These are phyloP conservation scores for Excoecaria cochinchinensis DNA, from an alignment of 345 rosid genomes.

Conservation along the genomic window DNA sequence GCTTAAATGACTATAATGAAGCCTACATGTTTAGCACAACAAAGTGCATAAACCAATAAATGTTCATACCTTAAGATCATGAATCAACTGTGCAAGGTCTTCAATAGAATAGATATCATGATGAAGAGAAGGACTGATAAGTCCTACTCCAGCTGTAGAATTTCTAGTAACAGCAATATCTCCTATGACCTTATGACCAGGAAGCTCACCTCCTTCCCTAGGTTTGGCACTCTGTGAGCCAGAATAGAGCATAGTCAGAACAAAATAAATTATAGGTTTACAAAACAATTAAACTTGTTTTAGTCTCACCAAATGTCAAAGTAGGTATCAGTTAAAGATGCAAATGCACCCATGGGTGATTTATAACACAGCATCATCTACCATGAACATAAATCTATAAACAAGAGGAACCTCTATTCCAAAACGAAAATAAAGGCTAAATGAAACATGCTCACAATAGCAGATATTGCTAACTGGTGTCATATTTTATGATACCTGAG, in stretches of 20 bases:
- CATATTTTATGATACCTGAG: conserved; percentile 67
- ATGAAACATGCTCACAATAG: conserved; percentile 24
- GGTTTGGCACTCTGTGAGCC: conserved; percentile 92
- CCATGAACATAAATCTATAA: conserved; percentile 55
- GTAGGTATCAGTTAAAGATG: too few species aligned
- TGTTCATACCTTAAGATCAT: conserved; percentile 85
- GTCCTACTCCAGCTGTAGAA: conserved; percentile 98
- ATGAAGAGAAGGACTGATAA: conserved; percentile 99
- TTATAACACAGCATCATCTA: conserved; percentile 57
- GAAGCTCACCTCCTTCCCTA: conserved; percentile 99
- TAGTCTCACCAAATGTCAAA: conserved; percentile 50
- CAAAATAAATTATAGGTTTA: conserved; percentile 14
- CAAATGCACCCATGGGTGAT: conserved; percentile 45
- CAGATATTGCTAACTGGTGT: neutral
- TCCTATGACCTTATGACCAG: conserved; percentile 98
- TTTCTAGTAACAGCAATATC: conserved; percentile 96
- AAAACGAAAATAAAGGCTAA: conserved; percentile 38
- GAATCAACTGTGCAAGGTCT: conserved; percentile 97
- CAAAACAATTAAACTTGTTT: conserved; percentile 25
- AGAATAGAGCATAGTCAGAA: conserved; percentile 26
- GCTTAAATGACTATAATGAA: too few species aligned
- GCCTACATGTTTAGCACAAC: neutral
- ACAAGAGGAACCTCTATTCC: conserved; percentile 46
- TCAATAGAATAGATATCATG: conserved; percentile 99
- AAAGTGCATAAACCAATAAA: neutral